Base-by-base conservation (phyloP, 2,329 filamentous ascomycete genomes). In the Phoma sp. region DNA sequence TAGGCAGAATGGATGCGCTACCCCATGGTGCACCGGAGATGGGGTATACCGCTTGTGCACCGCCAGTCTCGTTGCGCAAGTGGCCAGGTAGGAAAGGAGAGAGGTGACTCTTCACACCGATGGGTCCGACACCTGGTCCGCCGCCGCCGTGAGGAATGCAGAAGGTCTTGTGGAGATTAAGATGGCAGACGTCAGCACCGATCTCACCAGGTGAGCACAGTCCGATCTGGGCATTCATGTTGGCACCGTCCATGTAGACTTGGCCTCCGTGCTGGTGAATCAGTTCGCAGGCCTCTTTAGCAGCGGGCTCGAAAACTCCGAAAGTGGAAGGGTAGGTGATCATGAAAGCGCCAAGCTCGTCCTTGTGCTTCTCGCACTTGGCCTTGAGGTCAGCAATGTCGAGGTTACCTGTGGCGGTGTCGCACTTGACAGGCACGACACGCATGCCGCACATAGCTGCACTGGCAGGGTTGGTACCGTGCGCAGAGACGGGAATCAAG, bases 111-210 rank as follows among this genome's bases (percentile, higher is more conserved):
- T 93, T 95, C 51, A 96, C 94, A 72, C 92, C 93, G 64, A 98
- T 96, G 48, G 94, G 94, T 2, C 94, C 94, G 33, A 97, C 91
- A 68, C 94, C 94, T 9, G 94, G 94, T 15, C 94, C 94, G 62
- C 94, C 94, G 61, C 94, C 94, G 51, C 94, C 94, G 77, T 98
- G 94, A 41, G 94, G 94, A 69, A 98, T 98, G 75, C 94, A 98
- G 82, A 98, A 98, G 3, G 94, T 98, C 85, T 98, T 98, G 85
- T 98, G 94, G 37, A 98, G 84, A 78, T 98, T 98, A 57, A 98
- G 82, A 80, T 97, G 94, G 84, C 94, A 98, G 35, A 97, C 93
- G 74, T 98, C 94, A 27, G 94, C 94, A 19, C 94, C 94, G 64
- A 98, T 96, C 75, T 96, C 92, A 35, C 94, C 94, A 1, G 94